A percentile compares a stretch with the other conserved stretches of the same genome.
phyloP scores from a whole-genome alignment of 2,329 filamentous ascomycete species.

The Phialophora expanda region DNA sequence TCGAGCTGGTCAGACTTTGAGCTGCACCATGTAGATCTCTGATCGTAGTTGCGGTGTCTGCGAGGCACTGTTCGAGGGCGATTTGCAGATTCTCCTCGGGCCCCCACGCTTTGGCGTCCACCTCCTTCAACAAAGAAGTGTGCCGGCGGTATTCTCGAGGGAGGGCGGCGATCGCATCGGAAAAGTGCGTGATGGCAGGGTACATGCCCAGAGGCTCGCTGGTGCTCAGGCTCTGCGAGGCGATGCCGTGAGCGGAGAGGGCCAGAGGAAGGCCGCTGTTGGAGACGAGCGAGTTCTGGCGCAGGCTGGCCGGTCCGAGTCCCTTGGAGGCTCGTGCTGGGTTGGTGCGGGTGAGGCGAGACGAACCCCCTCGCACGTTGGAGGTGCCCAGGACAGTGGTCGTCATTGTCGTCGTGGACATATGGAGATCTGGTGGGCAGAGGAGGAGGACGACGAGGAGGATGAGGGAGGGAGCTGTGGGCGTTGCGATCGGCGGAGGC shows the following conservation, averaged over 20 bases:
- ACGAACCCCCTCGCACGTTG: conserved; percentile 37
- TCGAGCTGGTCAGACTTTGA: conserved; percentile 28
- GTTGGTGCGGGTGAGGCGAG: conserved; percentile 56
- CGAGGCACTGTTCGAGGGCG: conserved; percentile 63
- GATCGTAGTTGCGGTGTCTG: conserved; percentile 24
- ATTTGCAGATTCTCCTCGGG: conserved; percentile 82
- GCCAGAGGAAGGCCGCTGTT: conserved; percentile 38
- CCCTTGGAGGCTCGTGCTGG: conserved; percentile 56
- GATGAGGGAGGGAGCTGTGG: conserved; percentile 24
- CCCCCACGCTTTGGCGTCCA: conserved; percentile 93
- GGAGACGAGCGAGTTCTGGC: conserved; percentile 41
- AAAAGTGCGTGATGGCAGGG: conserved; percentile 75
- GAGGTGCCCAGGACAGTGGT: conserved; percentile 39
- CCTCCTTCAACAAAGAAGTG: conserved; percentile 94
- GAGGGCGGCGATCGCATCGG: conserved; percentile 87
- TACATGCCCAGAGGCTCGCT: conserved; percentile 60
- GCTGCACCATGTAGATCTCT: conserved; percentile 17
- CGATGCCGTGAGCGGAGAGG: conserved; percentile 36
- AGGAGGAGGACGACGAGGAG: neutral
- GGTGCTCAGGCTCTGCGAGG: conserved; percentile 13
- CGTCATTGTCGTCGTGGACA: conserved; percentile 38
- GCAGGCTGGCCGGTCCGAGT: conserved; percentile 49
- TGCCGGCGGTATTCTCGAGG: conserved; percentile 95
- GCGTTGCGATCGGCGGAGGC: conserved; percentile 23
- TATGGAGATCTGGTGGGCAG: conserved; percentile 17